A percentile compares a stretch with the other conserved stretches of the same genome.
Conservation (phyloP, 768 basidiomycete species). For the Coprinopsis marcescibilis region DNA sequence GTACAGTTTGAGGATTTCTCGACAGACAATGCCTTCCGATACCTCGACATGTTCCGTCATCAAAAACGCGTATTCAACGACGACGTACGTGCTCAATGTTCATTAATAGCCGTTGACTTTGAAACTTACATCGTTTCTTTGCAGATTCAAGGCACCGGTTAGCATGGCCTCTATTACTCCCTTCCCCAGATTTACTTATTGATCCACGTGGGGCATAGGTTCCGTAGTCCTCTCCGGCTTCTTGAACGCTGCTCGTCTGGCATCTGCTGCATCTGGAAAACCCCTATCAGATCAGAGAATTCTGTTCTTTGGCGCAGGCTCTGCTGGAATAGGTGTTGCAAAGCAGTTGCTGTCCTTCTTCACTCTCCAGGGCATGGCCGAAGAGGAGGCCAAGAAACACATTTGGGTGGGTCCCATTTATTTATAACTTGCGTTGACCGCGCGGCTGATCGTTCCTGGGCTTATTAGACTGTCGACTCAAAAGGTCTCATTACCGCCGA, state of each 20-base stretch:
- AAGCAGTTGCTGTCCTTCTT: slow-evolving; percentile 82
- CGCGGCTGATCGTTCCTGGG: slow-evolving; percentile 12
- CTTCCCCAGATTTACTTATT: not conserved
- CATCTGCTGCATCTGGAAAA: slow-evolving; percentile 46
- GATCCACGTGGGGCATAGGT: slow-evolving; percentile 30
- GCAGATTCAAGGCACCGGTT: slow-evolving; percentile 62
- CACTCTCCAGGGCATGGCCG: slow-evolving; percentile 57
- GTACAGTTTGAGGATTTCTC: slow-evolving; percentile 79
- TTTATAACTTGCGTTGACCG: not conserved
- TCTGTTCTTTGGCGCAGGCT: slow-evolving; percentile 89
- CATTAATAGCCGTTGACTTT: not conserved
- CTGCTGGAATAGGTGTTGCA: slow-evolving; percentile 85
- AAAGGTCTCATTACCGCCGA: slow-evolving; percentile 70
- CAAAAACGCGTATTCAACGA: slow-evolving; percentile 65
- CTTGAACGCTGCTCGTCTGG: slow-evolving; percentile 62
- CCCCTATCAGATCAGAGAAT: slow-evolving; percentile 71
- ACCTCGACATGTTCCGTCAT: slow-evolving; percentile 57
- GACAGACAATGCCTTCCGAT: slow-evolving; percentile 73
- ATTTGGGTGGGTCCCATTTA: slow-evolving; percentile 70
- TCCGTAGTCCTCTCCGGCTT: slow-evolving; percentile 74
- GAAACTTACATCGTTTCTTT: slow-evolving; percentile 10
- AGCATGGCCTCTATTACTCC: slow-evolving; percentile 6
- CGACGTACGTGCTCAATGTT: slow-evolving; percentile 43
- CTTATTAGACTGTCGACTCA: slow-evolving; percentile 60
- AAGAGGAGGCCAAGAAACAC: slow-evolving; percentile 57